Base-by-base conservation (phyloP, 257 asterid genomes). In the Euphrasia confusa region DNA sequence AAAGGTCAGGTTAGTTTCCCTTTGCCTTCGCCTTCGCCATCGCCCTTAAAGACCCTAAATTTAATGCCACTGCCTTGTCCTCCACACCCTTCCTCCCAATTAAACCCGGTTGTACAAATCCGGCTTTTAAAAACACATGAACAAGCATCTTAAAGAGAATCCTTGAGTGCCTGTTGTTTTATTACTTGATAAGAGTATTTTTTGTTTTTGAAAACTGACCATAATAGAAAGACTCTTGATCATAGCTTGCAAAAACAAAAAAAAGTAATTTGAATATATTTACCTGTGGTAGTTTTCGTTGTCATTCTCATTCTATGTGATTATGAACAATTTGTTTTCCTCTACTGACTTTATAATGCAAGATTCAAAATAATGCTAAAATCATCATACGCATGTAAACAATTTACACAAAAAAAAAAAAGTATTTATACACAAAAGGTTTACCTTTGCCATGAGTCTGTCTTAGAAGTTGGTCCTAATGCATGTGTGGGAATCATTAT, bases 401-500 rank as follows among this genome's bases (percentile, higher is more conserved):
- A 7, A 50, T 6, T 50, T 18, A 5, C 15, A 18, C 15, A 18
- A 3, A 13, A 21, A 21, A 21, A 21, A 53, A 27, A 18, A 53
- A 2, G 5, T 52, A 12, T 49, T 14, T 49, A 7, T 0, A 55
- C 49, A 10, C 40, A 53, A 14, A 68, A 54, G 70, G 50, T 65
- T 21, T 65, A 18, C 5, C 2, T 4, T 28, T 28, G 24, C 24
- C 33, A 15, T 35, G 48, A 14, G 48, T 44, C 47, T 27, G 49
- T 56, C 4, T 21, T 54, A 44, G 27, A 45, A 32, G 17, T 55
- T 24, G 40, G 24, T n/a, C 40, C 4, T 67, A 4, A 11, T 40
- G 39, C 13, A 17, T 40, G 39, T 42, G 52, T 17, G 30, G 53
- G 14, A 60, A 60, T 45, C 61, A n/a, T 60, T 52, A 10, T 26